phyloP scores from a whole-genome alignment of 2,329 filamentous ascomycete genomes.

The Trichoderma breve region DNA sequence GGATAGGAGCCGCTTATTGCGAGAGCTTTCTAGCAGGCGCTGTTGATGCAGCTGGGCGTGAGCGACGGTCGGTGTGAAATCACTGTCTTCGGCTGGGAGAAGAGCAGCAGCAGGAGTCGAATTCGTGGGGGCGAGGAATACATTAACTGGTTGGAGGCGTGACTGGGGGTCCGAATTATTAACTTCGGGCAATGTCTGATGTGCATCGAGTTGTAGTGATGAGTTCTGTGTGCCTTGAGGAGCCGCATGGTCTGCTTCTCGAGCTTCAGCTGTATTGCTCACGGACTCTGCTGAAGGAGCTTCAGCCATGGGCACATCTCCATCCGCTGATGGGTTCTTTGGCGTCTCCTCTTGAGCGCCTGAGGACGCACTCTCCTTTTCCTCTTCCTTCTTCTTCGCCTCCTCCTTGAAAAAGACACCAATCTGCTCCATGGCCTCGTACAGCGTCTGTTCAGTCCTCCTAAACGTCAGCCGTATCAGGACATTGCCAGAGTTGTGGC shows the following conservation, averaged over 20 bases:
- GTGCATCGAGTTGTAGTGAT: slow-evolving; percentile 20
- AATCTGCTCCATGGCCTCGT: slow-evolving; percentile 83
- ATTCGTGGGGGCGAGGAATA: slow-evolving; percentile 77
- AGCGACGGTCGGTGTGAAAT: slow-evolving; percentile 72
- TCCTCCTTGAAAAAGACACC: slow-evolving; percentile 66
- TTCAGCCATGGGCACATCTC: slow-evolving; percentile 29
- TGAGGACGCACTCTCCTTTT: slow-evolving; percentile 4
- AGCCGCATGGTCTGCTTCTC: background rate
- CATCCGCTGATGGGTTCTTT: slow-evolving; percentile 12
- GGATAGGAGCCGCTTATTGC: slow-evolving; percentile 76
- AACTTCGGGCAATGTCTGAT: slow-evolving; percentile 22
- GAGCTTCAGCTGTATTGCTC: background rate
- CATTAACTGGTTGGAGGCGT: slow-evolving; percentile 55
- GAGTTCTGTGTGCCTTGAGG: slow-evolving; percentile 19
- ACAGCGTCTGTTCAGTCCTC: slow-evolving; percentile 72
- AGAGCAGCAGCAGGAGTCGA: slow-evolving; percentile 73
- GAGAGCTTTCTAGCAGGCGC: slow-evolving; percentile 57
- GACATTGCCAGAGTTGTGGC: slow-evolving; percentile 79
- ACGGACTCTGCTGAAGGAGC: slow-evolving; percentile 17
- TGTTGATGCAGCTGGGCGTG: slow-evolving; percentile 75
- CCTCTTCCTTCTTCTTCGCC: slow-evolving; percentile 28
- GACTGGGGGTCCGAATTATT: slow-evolving; percentile 27
- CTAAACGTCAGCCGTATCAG: slow-evolving; percentile 76
- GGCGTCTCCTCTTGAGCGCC: background rate
- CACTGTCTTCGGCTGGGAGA: slow-evolving; percentile 64